phyloP scores from a whole-genome alignment of 108 stramenopile genomes.

The Stephanodiscus triporus region DNA sequence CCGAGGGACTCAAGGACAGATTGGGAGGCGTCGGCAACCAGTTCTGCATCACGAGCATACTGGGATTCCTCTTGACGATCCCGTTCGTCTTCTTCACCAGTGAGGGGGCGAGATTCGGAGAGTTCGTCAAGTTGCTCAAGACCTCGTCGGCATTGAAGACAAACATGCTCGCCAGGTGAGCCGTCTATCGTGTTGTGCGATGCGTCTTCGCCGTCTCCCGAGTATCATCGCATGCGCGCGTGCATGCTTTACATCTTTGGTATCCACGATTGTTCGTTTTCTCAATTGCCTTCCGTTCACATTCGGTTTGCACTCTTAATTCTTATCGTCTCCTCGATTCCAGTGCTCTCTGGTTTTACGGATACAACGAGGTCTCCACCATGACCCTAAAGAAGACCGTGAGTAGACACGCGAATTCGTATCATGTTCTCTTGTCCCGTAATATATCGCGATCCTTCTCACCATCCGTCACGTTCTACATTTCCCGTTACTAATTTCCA shows the following conservation, averaged over 20 bases:
- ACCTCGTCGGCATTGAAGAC: constrained; percentile 50
- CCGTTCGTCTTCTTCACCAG: constrained; percentile 46
- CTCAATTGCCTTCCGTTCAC: background rate
- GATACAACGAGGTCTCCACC: constrained; percentile 71
- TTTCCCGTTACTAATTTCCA: no score
- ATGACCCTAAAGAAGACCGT: constrained; percentile 71
- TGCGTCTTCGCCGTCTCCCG: background rate
- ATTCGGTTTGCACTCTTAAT: no score
- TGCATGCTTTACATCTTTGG: no score
- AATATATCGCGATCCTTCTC: background rate
- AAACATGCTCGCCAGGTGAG: constrained; percentile 54
- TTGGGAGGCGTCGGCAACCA: constrained; percentile 66
- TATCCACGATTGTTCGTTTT: background rate
- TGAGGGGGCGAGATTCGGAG: constrained; percentile 43
- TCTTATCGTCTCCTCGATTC: constrained; percentile 31
- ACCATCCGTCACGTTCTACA: no score
- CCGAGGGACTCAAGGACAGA: constrained; percentile 63
- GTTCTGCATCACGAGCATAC: constrained; percentile 59
- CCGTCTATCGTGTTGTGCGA: background rate
- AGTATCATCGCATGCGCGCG: no score
- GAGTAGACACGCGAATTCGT: constrained; percentile 7
- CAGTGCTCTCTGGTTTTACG: constrained; percentile 67
- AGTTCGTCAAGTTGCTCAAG: constrained; percentile 53
- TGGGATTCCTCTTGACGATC: constrained; percentile 56
- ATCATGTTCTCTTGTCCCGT: no score